Base-by-base conservation (phyloP, 768 basidiomycete species). In the Boletus patriciae region DNA sequence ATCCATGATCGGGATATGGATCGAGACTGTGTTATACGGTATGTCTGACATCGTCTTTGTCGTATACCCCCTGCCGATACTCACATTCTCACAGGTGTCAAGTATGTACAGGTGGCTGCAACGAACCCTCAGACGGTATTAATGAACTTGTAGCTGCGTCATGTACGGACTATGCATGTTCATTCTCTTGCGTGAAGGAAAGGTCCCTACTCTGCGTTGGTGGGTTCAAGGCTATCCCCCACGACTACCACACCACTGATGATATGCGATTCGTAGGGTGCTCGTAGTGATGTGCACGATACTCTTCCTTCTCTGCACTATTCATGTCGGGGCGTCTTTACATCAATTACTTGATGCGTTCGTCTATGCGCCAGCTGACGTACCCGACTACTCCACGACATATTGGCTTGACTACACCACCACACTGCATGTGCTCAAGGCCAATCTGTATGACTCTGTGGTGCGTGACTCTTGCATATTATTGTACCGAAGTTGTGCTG, bases 291-390 rank as follows among this genome's bases (percentile, higher is more conserved):
- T 13, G 25, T 46, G 33, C 25, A 50, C 49, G 0, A 25, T 33
- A n/a, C 33, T 50, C 9, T 57, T 52, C 25, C 45, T 53, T 8
- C 34, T 47, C 16, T 38, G 34, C 7, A 49, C 57, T 4, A 9
- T 36, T 18, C 31, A 42, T 18, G 23, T 44, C 18, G 47, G 9
- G 37, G 36, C 21, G 9, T 49, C 50, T 21, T 25, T 53, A 19
- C 58, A 36, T 19, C 25, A 52, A 46, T 12, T 49, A 10, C 57
- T 59, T 4, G 37, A 59, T 12, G 44, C 52, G 3, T 59, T 59
- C 27, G 37, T 50, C 21, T 52, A 58, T 18, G 54, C 25, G 3
- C 37, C 56, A 16, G 27, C 42, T 11, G 25, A 52, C 16, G 46
- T 45, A 18, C 42, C 46, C 0, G 3, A 48, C 11, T 57, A 57